Base-by-base conservation (phyloP, 2,329 filamentous ascomycete species). In the Colletotrichum tropicicola region DNA sequence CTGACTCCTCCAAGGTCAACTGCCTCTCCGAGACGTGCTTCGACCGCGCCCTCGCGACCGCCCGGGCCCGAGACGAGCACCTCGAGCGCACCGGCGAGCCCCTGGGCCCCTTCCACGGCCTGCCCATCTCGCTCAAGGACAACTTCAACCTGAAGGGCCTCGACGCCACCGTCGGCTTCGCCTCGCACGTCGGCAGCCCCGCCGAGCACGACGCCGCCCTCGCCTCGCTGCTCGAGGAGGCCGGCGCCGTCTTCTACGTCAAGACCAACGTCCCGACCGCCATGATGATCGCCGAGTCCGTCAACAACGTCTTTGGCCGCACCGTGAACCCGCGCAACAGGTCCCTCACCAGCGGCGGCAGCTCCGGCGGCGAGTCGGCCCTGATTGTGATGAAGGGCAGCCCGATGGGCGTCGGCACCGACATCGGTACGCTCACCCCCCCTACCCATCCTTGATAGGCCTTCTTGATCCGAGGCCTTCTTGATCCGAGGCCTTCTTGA, bases 61-160 rank as follows among this genome's bases (percentile, higher is more conserved):
- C 87, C 0, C 73, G 73, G 35, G 70, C 75, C 3, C 76, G 85
- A 2, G 88, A 91, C 69, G 77, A 78, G n/a, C 75, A 87, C 63
- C 68, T 87, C 2, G 74, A 76, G n/a, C 70, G 70, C 30, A 83
- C 82, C 1, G 81, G 84, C 9, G 76, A 84, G 37, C 75, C 80
- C 0, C 21, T 80, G 1, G 91, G 91, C 0, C 89, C 90, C 2
- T 81, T 93, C 2, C 91, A 93, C 73, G 91, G 73, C 63, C 79
- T 91, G 1, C 88, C 88, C 3, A 75, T 90, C 28, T 88, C 89
- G 0, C 82, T 93, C 48, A 93, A 93, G 71, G 91, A 93, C 76
- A 89, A 90, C 71, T 90, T 92, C 79, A 85, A 91, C 62, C 77
- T 91, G 13, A 73, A 75, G 2, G 88, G 87, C 6, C 80, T 87